Base-by-base conservation (phyloP, 2,329 filamentous ascomycete genomes). In the Sporothrix euskadiensis region DNA sequence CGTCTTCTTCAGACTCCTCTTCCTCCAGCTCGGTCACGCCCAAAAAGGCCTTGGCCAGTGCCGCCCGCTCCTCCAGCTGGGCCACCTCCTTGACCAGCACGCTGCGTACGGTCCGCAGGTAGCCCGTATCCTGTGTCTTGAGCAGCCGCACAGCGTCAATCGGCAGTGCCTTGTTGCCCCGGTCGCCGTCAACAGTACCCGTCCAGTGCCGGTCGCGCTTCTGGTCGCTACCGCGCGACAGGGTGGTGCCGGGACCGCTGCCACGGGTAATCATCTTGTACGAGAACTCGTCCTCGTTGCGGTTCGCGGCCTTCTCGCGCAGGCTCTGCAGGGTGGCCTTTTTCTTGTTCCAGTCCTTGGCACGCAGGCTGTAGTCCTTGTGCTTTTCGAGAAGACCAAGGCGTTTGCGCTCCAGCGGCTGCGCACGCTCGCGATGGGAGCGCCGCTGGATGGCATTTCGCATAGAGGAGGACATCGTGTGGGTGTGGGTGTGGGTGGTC, bases 351-450 rank as follows among this genome's bases (percentile, higher is more conserved):
- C 88, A 90, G 80, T 92, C 90, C 77, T 86, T 84, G 35, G 90
- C 88, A 75, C 90, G 89, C 70, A 89, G 73, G 19, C 69, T 68
- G 75, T 77, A 77, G 73, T 77, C 76, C 75, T 98, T 98, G 87
- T 96, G 92, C 84, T 99, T 98, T 82, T 98, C 96, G 75, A 98
- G 90, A 30, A 98, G 88, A 76, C 96, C 96, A 83, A 94, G 94
- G 85, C 93, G 93, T 77, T 91, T 85, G 71, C 96, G 93, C 80
- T 94, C 92, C 76, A 89, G 83, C 56, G 94, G 92, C 82, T 98
- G 96, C 49, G 93, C 92, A 78, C 96, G 91, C 86, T 98, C 96
- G 78, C 91, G 89, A 83, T 98, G 95, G 77, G 94, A 91, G 80
- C 80, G 79, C 71, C 80, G 78, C 75, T 81, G 79, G 74, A 80